A percentile compares a stretch with the other conserved stretches of the same genome.
These are phyloP conservation scores for Penicillium sp. DNA, from an alignment of 2,329 filamentous ascomycete species.

Conservation along the genomic window DNA sequence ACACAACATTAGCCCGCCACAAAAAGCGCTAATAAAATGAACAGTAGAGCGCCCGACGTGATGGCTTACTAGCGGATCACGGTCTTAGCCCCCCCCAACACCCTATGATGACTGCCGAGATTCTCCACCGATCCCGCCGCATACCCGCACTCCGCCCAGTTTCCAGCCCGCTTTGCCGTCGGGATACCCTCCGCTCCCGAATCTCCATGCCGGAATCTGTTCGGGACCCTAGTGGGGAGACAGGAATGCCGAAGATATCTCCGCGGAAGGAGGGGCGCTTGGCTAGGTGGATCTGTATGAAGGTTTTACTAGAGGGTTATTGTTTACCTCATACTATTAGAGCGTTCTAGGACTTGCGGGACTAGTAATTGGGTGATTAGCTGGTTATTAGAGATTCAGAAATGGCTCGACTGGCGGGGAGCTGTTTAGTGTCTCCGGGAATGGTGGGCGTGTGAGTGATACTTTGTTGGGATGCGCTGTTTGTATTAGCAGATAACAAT, in stretches of 20 bases:
- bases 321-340: background rate
- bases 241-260: conserved; percentile 17
- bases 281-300: background rate
- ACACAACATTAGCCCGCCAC: no score
- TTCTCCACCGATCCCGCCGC: conserved; percentile 13
- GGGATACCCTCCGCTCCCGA: conserved; percentile 17
- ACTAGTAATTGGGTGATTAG: no score
- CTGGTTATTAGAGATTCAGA: no score
- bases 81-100: no score
- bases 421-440: background rate
- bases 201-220: conserved; percentile 8
- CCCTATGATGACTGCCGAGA: conserved; percentile 10
- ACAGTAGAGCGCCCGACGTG: no score
- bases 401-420: no score
- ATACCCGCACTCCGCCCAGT: conserved; percentile 7
- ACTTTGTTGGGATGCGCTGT: conserved; percentile 1
- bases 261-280: conserved; percentile 11
- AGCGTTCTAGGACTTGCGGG: no score
- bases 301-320: background rate
- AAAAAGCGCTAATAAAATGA: no score
- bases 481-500: background rate
- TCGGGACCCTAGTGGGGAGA: background rate
- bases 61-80: background rate
- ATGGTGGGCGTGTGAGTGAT: background rate
- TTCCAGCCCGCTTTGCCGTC: conserved; percentile 11